Percentiles rank a stretch among this genome's conserved stretches.
Conservation (phyloP, 371 early-diverging fungal species). For the Mucor velutinosus region DNA sequence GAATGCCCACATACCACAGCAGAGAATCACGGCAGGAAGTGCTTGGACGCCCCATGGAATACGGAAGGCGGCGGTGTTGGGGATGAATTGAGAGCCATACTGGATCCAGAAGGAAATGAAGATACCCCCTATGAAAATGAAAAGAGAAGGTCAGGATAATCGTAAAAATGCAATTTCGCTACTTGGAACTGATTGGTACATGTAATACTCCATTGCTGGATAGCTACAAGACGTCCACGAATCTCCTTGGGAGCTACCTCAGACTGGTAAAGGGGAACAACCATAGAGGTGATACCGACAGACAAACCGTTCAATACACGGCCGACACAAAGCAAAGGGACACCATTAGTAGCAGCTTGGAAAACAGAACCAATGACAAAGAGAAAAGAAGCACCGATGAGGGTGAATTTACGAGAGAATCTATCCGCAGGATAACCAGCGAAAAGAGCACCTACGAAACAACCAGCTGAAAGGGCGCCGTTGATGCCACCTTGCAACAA, state of each 20-base stretch:
- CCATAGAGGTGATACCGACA: constrained; percentile 47
- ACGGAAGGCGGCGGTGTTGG: constrained; percentile 66
- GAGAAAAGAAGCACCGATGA: constrained; percentile 34
- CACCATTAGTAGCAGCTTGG: constrained; percentile 38
- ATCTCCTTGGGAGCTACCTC: constrained; percentile 76
- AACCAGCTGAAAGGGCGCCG: constrained; percentile 46
- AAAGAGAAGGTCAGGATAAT: not conserved
- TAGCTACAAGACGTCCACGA: constrained; percentile 56
- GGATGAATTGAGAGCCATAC: constrained; percentile 23
- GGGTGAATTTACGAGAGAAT: constrained; percentile 43
- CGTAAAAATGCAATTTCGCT: too few relatives aligned
- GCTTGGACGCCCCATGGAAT: constrained; percentile 82
- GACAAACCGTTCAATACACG: constrained; percentile 47
- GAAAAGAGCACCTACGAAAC: constrained; percentile 34
- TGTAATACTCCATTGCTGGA: constrained; percentile 83
- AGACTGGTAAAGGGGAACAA: constrained; percentile 49
- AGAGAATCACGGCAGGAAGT: constrained; percentile 75
- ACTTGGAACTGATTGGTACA: constrained; percentile 12
- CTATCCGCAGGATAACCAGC: constrained; percentile 55
- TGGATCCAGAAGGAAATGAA: constrained; percentile 25
- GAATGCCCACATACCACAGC: constrained; percentile 60
- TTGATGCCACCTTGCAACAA: constrained; percentile 68
- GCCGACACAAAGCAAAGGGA: constrained; percentile 41
- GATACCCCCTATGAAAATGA: not conserved
- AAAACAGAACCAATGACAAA: constrained; percentile 44